Percentiles rank a stretch among this genome's conserved stretches.
Evolutionary conservation across 73 alveolate species (phyloP).

Genomic region (Symbiodinium natans): DNA sequence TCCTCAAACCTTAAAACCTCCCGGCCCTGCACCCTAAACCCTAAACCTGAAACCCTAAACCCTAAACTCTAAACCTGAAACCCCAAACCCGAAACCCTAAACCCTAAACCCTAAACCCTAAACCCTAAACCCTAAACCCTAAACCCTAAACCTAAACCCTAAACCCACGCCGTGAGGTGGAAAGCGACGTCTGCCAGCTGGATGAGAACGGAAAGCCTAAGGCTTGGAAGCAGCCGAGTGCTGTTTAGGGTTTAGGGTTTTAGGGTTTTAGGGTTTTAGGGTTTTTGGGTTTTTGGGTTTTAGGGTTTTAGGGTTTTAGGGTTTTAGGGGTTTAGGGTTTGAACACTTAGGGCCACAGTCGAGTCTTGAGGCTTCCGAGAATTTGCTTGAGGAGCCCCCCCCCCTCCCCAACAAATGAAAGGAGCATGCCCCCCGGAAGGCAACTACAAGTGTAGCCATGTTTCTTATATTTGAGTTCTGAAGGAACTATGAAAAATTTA

Average conservation of each 20-base stretch:
- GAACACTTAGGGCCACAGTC: not conserved
- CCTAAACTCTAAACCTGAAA: not conserved
- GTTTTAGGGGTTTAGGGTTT: not conserved
- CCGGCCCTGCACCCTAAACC: no score
- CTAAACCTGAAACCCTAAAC: no score
- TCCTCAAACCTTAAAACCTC: no score
- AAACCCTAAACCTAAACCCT: not conserved
- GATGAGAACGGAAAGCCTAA: constrained; percentile 84
- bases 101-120: not conserved
- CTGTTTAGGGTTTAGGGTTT: not conserved
- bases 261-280: not conserved
- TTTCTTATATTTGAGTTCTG: no score
- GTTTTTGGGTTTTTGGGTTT: not conserved
- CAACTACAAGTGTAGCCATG: no score
- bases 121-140: not conserved
- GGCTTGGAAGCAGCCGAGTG: not conserved
- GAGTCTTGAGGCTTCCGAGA: not conserved
- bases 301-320: not conserved
- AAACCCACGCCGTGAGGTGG: not conserved
- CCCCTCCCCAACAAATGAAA: no score
- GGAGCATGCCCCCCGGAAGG: no score
- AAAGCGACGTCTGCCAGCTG: constrained; percentile 88
- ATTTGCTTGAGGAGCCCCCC: no score
- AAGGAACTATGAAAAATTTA: no score
- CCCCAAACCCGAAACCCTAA: not conserved